Conservation (phyloP, 176 grass and related monocot genomes). For the Oryza coarctata region DNA sequence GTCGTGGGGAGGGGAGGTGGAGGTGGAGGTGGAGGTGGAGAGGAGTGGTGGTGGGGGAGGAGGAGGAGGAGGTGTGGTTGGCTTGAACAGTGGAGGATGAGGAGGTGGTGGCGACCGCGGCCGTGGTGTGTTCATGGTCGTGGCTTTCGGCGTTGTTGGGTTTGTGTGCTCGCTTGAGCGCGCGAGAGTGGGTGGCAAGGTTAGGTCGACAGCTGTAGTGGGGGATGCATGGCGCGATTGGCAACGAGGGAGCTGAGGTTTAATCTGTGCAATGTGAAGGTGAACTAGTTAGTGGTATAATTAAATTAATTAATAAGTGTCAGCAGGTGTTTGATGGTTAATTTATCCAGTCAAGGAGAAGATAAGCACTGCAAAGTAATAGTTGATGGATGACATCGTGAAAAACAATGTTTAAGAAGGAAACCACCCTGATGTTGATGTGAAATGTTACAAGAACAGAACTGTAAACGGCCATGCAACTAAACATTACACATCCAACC, state of each 20-base stretch:
- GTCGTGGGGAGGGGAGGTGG: constrained; percentile 38
- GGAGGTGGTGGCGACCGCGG: constrained; percentile 35
- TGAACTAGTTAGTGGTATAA: not conserved
- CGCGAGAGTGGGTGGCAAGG: constrained; percentile 29
- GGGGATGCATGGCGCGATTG: constrained; percentile 3
- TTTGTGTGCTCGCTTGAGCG: constrained; percentile 15
- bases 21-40: not conserved
- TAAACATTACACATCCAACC: not conserved
- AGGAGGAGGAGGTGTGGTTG: not conserved
- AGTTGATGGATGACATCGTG: not conserved
- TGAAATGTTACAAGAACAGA: not conserved
- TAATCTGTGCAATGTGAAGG: not conserved
- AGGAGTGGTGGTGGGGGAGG: constrained; percentile 16
- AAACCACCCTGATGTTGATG: not conserved
- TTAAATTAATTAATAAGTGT: not conserved
- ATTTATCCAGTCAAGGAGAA: not conserved
- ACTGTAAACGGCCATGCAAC: not conserved
- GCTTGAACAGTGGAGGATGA: constrained; percentile 8
- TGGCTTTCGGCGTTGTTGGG: constrained; percentile 44
- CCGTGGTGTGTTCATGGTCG: constrained; percentile 39
- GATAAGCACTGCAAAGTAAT: not conserved
- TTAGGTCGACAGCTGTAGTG: constrained; percentile 47
- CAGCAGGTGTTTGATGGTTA: not conserved
- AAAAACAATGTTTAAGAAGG: not conserved
- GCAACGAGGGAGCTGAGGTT: not conserved